Evolutionary conservation across 768 basidiomycete genomes (phyloP).

Genomic region (Xerocomellus chrysenteron): DNA sequence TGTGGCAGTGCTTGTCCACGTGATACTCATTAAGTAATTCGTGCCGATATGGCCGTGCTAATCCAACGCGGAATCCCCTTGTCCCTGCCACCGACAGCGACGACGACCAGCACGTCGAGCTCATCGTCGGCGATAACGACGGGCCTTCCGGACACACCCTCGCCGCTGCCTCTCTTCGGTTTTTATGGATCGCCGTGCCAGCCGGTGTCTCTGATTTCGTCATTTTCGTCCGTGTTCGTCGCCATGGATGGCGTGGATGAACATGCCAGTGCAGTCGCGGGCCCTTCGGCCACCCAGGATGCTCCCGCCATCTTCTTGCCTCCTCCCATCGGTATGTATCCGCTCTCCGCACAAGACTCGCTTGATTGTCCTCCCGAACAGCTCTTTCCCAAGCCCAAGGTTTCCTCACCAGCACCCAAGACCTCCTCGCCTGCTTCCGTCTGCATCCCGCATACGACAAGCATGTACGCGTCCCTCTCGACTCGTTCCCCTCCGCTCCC

Average conservation of each 20-base stretch:
- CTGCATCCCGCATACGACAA: conserved; percentile 77
- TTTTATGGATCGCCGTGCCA: conserved; percentile 19
- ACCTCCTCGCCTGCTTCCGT: conserved; percentile 70
- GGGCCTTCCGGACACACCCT: not conserved
- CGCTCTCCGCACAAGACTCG: conserved; percentile 1
- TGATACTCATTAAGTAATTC: conserved; percentile 34
- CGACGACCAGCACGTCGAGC: conserved; percentile 28
- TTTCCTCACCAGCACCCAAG: conserved; percentile 71
- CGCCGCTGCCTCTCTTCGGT: not conserved
- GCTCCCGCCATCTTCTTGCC: conserved; percentile 28
- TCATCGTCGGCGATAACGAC: conserved; percentile 33
- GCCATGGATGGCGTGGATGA: conserved; percentile 34
- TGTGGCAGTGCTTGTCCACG: conserved; percentile 22
- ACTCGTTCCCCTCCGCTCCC: conserved; percentile 29
- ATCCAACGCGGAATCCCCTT: conserved; percentile 37
- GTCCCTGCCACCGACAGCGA: conserved; percentile 37
- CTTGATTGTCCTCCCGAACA: conserved; percentile 24
- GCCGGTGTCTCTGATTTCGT: conserved; percentile 27
- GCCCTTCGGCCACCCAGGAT: conserved; percentile 41
- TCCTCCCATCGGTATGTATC: conserved; percentile 32
- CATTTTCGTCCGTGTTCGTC: conserved; percentile 16
- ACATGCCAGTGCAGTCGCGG: conserved; percentile 58
- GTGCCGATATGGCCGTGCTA: conserved; percentile 26
- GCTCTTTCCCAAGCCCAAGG: conserved; percentile 34
- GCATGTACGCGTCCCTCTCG: conserved; percentile 61